Evolutionary conservation across 805 yeast species (phyloP), one percentile per base, ranked within the genome.

Genomic region (Suhomyces sp.): DNA sequence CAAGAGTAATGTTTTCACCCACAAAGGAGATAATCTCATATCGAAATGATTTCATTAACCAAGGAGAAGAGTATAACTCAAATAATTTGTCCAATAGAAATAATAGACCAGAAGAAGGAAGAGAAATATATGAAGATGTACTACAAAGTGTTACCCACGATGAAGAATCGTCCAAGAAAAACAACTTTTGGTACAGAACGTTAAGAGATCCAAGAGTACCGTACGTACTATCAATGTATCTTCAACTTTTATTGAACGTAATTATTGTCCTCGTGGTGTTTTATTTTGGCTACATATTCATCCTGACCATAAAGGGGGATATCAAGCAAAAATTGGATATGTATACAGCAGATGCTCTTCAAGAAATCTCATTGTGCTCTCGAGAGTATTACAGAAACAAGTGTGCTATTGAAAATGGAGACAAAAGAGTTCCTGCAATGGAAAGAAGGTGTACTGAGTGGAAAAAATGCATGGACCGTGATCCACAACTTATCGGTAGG

Each of bases 381-480:
- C 65, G 80, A 23, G 81, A 85, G 38, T 91, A 83, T 51, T 56
- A 72, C 10, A 58, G 79, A 19, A 90, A 91, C 58, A 76, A 81
- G 45, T 91, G 98, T 54, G 69, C 76, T 2, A 75, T 77, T 4
- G 79, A 68, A 12, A 40, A 45, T 16, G 48, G 58, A 5, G 38
- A 46, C 3, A 47, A 50, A 29, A 65, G 91, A 10, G 90, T 80
- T 0, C 96, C 95, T 0, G 88, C 87, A 0, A 56, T 88, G 12
- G 93, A 83, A 47, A 58, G 61, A 2, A 63, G 76, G 10, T 91
- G 98, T 58, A 65, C 72, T 22, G 70, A 68, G 22, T 87, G 95
- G 93, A 82, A 77, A 42, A 73, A 72, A 38, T 93, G 98, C 56
- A 86, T 87, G 88, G 77, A 80, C 47, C 63, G 80, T 31, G 91